Evolutionary conservation across 2,329 filamentous ascomycete genomes (phyloP), one percentile per base, ranked within the genome.

Genomic region (Nothomitra cinnamomea): DNA sequence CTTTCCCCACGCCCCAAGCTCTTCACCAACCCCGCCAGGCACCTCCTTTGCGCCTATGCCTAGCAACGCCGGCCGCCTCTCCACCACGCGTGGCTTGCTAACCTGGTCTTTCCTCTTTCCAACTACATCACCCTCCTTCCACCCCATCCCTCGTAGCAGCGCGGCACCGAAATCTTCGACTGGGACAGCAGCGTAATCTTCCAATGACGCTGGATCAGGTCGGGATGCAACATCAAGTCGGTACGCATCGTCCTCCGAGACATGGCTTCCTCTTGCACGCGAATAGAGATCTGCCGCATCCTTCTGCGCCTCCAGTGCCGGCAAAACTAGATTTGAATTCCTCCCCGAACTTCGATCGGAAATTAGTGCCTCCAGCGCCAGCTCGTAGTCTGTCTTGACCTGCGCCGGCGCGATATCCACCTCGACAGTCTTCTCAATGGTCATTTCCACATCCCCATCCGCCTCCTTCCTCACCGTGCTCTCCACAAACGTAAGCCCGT

Each of bases 101-200:
- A 71, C 66, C 1, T 73, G 75, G 48, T 72, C 69, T 57, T 74
- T 71, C 53, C 80, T 77, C 57, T 62, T 66, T 69, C 83, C 72
- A 52, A 80, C 72, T 40, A 71, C 68, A 57, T 79, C 73, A 17
- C 75, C 79, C 58, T 81, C 79, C 62, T 95, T 88, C 89, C 90
- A 95, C 7, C 92, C 92, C 85, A 96, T 95, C 8, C 89, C 88
- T 32, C 89, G 80, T 36, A 98, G 74, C 58, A 96, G 74, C 0
- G 89, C 88, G 17, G 88, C 85, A 6, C 92, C 92, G 59, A 96
- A 98, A 61, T 95, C 88, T 60, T 95, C 90, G 15, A 96, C 87
- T 0, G 92, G 90, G 57, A 95, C 83, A 12, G 83, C 81, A 55
- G 85, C 83, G 68, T 96, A 96, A 61, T 92, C 87, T 35, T 86